Evolutionary conservation across 176 grass and related monocot species (phyloP).

Genomic region (Hyparrhenia diplandra): DNA sequence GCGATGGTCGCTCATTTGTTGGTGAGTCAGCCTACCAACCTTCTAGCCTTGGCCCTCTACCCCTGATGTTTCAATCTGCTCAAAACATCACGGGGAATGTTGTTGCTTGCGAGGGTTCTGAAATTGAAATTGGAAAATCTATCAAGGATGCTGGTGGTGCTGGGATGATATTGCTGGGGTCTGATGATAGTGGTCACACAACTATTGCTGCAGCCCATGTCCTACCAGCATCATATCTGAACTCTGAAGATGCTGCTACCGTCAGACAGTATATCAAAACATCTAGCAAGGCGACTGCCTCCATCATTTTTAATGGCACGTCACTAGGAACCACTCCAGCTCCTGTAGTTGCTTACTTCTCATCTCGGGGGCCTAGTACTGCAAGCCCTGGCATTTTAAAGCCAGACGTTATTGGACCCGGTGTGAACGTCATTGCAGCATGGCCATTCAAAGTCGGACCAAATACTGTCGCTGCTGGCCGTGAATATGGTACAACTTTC

Average conservation of each 20-base stretch:
- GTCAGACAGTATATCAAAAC: background rate
- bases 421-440: conserved; percentile 40
- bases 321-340: conserved; percentile 5
- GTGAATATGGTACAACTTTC: background rate
- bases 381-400: conserved; percentile 29
- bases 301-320: conserved; percentile 36
- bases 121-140: background rate
- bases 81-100: background rate
- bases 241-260: background rate
- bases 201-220: conserved; percentile 23
- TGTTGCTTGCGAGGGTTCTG: background rate
- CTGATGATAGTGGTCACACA: background rate
- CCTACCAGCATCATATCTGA: conserved; percentile 32
- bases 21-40: conserved; percentile 51
- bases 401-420: conserved; percentile 39
- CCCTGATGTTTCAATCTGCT: background rate
- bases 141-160: conserved; percentile 8
- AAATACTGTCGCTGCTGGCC: background rate
- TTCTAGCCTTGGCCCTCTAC: background rate
- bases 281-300: background rate
- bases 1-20: conserved; percentile 23
- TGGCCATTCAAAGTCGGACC: conserved; percentile 27
- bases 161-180: conserved; percentile 28
- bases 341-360: conserved; percentile 41
- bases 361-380: conserved; percentile 40